Base-by-base conservation (phyloP, 2,329 filamentous ascomycete genomes). In the Venturia asperata region DNA sequence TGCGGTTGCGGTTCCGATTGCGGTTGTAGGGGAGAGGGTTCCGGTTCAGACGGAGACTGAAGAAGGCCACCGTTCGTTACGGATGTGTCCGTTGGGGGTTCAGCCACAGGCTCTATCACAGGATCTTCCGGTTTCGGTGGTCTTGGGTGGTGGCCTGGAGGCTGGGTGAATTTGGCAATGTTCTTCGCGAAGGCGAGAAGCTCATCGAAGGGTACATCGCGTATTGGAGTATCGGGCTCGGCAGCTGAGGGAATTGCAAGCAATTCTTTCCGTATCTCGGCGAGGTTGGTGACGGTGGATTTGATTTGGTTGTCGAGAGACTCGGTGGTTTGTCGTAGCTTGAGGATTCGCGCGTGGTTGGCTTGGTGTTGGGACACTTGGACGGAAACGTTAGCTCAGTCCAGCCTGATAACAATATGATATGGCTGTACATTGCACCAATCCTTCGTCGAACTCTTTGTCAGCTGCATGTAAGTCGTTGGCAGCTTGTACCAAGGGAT, bases 81-180 rank as follows among this genome's bases (percentile, higher is more conserved):
- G 5, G n/a, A 1, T 13, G 45, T 21, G 7, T 55, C 52, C 43
- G 24, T 17, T 19, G 30, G 17, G 3, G 37, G 30, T 41, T 55
- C 63, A 5, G 30, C 15, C 6, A 11, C 24, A n/a, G 27, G 34
- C 17, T 56, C 52, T 41, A 6, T 19, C 39, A 37, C 52, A 9
- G 37, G 21, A 17, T 55, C 47, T 64, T 47, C 34, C 9, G 63
- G 5, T 58, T 34, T 30, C 9, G n/a, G 24, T 4, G 63, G 63
- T 37, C 21, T 41, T 9, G 39, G 34, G 47, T 49, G 47, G 63
- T 52, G 52, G 27, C 19, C 27, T 17, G 63, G 87, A 0, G 91
- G 90, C 15, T 91, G 82, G 0, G 91, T 93, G 68, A 87, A 91
- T 73, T 87, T 89, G 74, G 87, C 89, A 72, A 95, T 94, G 68